phyloP scores from a whole-genome alignment of 208 protist species.

The Trichomonas gallinae region DNA sequence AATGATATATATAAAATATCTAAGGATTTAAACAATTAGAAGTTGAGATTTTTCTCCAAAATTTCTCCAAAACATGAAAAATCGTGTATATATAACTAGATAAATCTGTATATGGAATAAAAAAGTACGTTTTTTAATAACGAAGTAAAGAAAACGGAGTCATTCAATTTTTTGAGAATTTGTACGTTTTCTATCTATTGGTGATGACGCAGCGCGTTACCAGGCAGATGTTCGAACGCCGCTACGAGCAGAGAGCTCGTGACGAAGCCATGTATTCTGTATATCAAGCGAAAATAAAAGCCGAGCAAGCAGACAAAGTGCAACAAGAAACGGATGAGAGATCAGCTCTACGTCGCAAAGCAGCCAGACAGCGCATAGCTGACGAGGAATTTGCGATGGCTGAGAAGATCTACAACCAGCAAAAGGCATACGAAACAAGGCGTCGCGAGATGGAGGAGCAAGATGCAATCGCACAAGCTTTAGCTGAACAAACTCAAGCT shows the following conservation, averaged over 20 bases:
- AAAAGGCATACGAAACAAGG: background rate
- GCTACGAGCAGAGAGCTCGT: background rate
- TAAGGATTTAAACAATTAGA: too few relatives aligned
- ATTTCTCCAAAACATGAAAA: too few relatives aligned
- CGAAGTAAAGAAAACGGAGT: background rate
- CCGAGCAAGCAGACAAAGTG: background rate
- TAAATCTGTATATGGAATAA: background rate
- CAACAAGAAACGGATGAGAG: background rate
- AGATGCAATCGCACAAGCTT: background rate
- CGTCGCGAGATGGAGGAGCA: background rate
- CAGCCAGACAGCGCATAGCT: background rate
- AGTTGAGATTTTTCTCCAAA: too few relatives aligned
- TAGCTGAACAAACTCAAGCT: background rate
- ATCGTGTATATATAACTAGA: too few relatives aligned
- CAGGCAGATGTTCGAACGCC: background rate
- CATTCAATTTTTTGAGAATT: background rate
- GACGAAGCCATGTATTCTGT: background rate
- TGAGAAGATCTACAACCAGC: background rate
- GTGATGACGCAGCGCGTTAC: background rate
- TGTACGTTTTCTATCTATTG: background rate
- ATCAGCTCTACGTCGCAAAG: background rate
- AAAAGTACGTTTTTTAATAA: background rate
- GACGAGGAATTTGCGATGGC: background rate
- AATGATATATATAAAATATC: too few relatives aligned
- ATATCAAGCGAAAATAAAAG: background rate